Evolutionary conservation across 345 rosid species (phyloP), one percentile per base, ranked within the genome.

Genomic region (Atalantia buxifolia): DNA sequence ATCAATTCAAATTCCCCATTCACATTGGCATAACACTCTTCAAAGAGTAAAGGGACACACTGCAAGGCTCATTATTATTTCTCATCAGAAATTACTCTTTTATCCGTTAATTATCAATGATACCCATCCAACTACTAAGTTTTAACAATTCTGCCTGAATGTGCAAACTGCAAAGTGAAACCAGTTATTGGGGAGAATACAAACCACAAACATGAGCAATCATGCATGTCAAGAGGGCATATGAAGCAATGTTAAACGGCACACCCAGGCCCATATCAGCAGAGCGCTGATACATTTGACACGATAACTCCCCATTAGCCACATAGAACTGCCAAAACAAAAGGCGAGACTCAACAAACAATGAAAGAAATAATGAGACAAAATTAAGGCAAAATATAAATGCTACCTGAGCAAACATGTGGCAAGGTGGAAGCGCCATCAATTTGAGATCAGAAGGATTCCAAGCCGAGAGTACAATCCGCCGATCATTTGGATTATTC

Each of bases 401-500:
- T 12, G 74, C 78, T 75, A 91, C 98, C 90, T 95, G 99, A 53
- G 96, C 93, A 90, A 94, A 97, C 98, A 97, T 93, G 87, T 97
- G 98, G 86, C 99, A 94, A 48, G 99, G 99, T 76, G 98, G 99
- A 79, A 97, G 97, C 30, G 98, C 98, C 98, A 97, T 93, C 82
- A 87, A 70, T 83, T 94, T 90, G 69, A 94, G 90, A 83, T 93
- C 98, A 84, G 98, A 76, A 79, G 99, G 99, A 84, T 97, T 97
- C 98, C 98, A 97, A 82, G 99, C 97, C 4, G 98, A 94, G 72
- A 97, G 91, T 69, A 97, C 83, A 72, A 94, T 97, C 48, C 98
- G 83, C 28, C 97, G 90, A 77, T 94, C 98, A 87, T 93, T 85
- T 67, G 98, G 99, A 74, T 90, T 90, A 72, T 90, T 93, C 90